Conservation (phyloP, 768 basidiomycete species). For the Amanita fuliginea region DNA sequence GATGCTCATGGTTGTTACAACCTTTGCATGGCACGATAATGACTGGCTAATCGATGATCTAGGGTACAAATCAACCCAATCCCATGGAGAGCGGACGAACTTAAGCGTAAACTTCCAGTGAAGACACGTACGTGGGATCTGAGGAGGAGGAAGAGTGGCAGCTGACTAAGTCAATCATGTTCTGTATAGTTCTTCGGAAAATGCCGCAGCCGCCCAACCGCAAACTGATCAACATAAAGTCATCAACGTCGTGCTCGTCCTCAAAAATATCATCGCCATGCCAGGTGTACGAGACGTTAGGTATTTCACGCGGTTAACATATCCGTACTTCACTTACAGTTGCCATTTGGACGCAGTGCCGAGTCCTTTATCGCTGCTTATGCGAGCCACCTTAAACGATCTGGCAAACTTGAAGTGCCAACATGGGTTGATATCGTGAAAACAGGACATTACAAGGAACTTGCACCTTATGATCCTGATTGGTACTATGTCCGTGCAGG, state of each 20-base stretch:
- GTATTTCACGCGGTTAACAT: constrained; percentile 24
- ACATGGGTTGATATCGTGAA: constrained; percentile 99
- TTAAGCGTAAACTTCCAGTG: too few species aligned
- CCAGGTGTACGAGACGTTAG: constrained; percentile 79
- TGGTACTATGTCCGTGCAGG: constrained; percentile 99
- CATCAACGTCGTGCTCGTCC: constrained; percentile 37
- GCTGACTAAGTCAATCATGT: constrained; percentile 9
- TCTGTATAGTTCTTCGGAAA: constrained; percentile 33
- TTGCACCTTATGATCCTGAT: constrained; percentile 97
- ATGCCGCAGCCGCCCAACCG: constrained; percentile 26
- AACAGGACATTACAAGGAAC: constrained; percentile 95
- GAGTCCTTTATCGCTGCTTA: constrained; percentile 92
- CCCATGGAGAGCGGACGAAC: not conserved
- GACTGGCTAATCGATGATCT: not conserved
- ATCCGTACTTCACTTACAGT: constrained; percentile 11
- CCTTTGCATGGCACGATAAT: not conserved
- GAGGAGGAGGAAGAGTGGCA: not conserved
- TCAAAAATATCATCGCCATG: constrained; percentile 48
- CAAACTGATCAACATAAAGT: constrained; percentile 32
- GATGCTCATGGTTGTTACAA: not conserved
- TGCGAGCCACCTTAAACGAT: constrained; percentile 92
- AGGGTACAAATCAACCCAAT: too few species aligned
- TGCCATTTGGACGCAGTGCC: constrained; percentile 44
- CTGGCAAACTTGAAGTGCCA: constrained; percentile 98
- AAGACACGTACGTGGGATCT: too few species aligned